Evolutionary conservation across 164 flowering plant genomes (phyloP), one percentile per base, ranked within the genome.

Genomic region (Chimonanthus salicifolius): DNA sequence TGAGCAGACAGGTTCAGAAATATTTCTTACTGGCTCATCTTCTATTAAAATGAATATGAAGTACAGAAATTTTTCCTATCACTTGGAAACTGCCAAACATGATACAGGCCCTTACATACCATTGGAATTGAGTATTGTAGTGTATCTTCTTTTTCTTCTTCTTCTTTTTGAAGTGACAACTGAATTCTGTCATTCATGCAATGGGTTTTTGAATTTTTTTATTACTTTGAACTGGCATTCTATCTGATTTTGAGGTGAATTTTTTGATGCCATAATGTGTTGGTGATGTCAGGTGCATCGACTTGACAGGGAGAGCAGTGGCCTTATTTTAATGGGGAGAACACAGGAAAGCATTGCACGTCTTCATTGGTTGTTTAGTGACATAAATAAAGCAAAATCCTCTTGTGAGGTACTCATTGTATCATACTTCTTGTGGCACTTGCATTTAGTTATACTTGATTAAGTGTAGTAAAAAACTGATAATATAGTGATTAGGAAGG

Each of bases 231-330:
- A 10, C 15, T 10, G 60, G 15, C 60, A 4, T 13, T 54, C 60
- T 16, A 7, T 54, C 33, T 33, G 33, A 58, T 69, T 60, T 20
- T 54, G 49, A 11, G 7, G 8, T 58, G 3, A 63, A 43, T 58
- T n/a, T 2, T 43, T 72, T 64, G 47, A 7, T 47, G 9, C 5
- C 45, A 69, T 67, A n/a, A 58, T 67, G 62, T 72, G 3, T 33
- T 33, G 33, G 33, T 33, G 33, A 33, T 33, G 33, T 75, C 75
- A 94, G 98, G 98, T 94, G 67, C 97, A 92, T 80, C 94, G 95
- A 47, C 92, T 92, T 77, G 99, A 94, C 74, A 85, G 88, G 82
- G 99, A 94, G 83, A 88, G 88, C 84, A 92, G 99, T 78, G 99
- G 97, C 43, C 77, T 92, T 51, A 78, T 84, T 6, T 74, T 94